phyloP scores from a whole-genome alignment of 495 filamentous ascomycete species.

The Bryoglossum gracile region DNA sequence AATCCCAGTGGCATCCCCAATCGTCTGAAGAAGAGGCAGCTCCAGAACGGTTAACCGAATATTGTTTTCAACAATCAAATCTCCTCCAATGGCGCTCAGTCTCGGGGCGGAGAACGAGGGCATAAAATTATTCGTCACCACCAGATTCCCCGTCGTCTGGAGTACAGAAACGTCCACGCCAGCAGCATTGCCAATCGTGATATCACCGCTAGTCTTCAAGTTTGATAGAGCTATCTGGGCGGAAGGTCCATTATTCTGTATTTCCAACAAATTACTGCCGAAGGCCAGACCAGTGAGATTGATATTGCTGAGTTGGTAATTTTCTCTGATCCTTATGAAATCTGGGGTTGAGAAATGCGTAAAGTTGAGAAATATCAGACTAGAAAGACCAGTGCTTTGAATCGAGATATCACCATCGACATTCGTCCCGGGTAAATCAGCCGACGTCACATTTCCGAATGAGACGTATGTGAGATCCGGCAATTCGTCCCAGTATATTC shows the following conservation, averaged over 20 bases:
- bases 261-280: not conserved
- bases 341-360: not conserved
- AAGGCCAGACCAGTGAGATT: not conserved
- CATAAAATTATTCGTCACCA: not conserved
- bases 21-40: not conserved
- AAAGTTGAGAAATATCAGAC: conserved; percentile 2
- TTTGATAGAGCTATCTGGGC: not conserved
- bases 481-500: not conserved
- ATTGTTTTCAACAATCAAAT: not conserved
- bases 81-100: not conserved
- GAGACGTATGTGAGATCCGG: not conserved
- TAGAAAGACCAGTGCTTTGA: not conserved
- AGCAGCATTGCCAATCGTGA: not conserved
- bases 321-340: not conserved
- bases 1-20: no score
- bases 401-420: conserved; percentile 4
- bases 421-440: not conserved
- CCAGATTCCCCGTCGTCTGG: not conserved
- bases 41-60: not conserved
- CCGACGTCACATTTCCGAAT: not conserved
- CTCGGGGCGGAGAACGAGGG: not conserved
- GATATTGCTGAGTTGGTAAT: not conserved
- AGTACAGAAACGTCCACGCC: not conserved
- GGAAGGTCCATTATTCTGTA: not conserved
- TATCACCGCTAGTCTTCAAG: not conserved